A percentile compares a stretch with the other conserved stretches of the same genome.
These are phyloP conservation scores for Saccharomycopsis sp. DNA, from an alignment of 805 yeast species.

Conservation along the genomic window DNA sequence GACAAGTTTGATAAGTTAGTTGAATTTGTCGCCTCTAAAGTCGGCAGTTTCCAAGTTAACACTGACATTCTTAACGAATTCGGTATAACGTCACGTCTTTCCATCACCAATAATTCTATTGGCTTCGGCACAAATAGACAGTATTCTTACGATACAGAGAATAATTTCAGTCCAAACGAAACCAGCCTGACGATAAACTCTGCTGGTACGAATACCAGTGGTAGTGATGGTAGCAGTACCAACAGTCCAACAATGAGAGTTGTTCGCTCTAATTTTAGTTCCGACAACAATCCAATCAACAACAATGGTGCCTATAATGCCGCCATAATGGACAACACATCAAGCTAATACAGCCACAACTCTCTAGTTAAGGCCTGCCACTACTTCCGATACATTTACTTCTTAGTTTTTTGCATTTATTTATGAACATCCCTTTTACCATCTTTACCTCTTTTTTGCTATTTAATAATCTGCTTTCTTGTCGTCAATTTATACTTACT, in stretches of 20 bases:
- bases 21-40: constrained; percentile 13
- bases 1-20: constrained; percentile 14
- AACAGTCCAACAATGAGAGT: not conserved
- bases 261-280: constrained; percentile 9
- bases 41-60: constrained; percentile 4
- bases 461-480: not conserved
- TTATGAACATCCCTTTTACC: not conserved
- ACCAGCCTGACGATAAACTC: not conserved
- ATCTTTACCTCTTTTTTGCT: not conserved
- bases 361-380: not conserved
- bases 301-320: constrained; percentile 3
- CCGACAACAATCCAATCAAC: not conserved
- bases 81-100: constrained; percentile 1
- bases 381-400: not conserved
- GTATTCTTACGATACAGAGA: not conserved
- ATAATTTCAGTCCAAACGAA: not conserved
- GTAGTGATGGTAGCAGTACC: not conserved
- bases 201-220: no score
- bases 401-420: not conserved
- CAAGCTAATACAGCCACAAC: not conserved
- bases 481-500: no score
- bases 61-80: not conserved
- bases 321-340: constrained; percentile 15
- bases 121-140: constrained; percentile 7
- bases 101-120: constrained; percentile 5